phyloP scores from a whole-genome alignment of 805 yeast species.

The Ogataea nonfermentans region DNA sequence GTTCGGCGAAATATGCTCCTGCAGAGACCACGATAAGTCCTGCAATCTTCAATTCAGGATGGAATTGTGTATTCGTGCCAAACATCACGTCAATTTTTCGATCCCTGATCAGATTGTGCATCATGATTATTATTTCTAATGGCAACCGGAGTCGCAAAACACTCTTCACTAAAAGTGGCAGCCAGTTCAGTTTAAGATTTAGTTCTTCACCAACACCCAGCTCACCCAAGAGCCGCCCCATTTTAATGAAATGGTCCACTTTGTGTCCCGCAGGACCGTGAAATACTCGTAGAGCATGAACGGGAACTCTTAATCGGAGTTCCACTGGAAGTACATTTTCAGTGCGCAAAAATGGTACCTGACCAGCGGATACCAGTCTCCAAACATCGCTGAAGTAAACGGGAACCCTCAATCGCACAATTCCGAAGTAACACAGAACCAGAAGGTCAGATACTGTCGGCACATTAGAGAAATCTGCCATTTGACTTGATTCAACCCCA shows the following conservation, averaged over 20 bases:
- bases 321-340: slow-evolving; percentile 23
- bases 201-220: slow-evolving; percentile 8
- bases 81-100: slow-evolving; percentile 14
- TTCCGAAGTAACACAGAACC: slow-evolving; percentile 49
- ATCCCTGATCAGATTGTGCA: slow-evolving; percentile 29
- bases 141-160: slow-evolving; percentile 48
- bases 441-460: slow-evolving; percentile 25
- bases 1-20: slow-evolving; percentile 32
- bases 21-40: slow-evolving; percentile 35
- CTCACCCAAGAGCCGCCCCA: slow-evolving; percentile 8
- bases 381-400: slow-evolving; percentile 50
- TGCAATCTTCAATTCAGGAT: slow-evolving; percentile 41
- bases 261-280: slow-evolving; percentile 18
- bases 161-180: slow-evolving; percentile 41
- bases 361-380: slow-evolving; percentile 39
- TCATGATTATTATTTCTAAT: slow-evolving; percentile 43
- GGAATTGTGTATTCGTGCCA: neutral
- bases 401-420: slow-evolving; percentile 48
- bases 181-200: slow-evolving; percentile 28
- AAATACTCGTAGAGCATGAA: slow-evolving; percentile 15
- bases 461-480: slow-evolving; percentile 11
- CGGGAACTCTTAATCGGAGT: slow-evolving; percentile 19
- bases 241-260: slow-evolving; percentile 12
- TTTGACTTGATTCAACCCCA: neutral
- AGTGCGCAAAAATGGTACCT: slow-evolving; percentile 42